Percentiles rank a stretch among this genome's conserved stretches.
phyloP scores from a whole-genome alignment of 2,329 filamentous ascomycete genomes.

The Aspergillus tubingensis region DNA sequence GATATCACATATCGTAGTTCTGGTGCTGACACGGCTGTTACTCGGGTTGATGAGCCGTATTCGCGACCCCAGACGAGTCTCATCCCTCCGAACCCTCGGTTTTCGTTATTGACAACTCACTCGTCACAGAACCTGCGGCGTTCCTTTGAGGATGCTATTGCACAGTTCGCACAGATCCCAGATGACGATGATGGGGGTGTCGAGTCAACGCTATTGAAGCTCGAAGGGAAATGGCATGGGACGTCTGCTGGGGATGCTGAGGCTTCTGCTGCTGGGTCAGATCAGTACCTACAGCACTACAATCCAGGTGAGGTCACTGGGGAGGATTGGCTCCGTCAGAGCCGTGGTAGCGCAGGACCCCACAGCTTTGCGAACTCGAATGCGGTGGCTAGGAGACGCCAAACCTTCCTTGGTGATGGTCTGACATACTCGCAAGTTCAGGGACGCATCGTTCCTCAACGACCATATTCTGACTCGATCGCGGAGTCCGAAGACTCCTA shows the following conservation, averaged over 20 bases:
- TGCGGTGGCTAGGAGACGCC: slow-evolving; percentile 22
- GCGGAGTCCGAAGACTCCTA: slow-evolving; percentile 72
- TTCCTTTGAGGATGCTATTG: slow-evolving; percentile 86
- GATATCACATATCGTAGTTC: slow-evolving; percentile 38
- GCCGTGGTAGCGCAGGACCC: not conserved
- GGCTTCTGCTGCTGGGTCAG: not conserved
- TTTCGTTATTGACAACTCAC: slow-evolving; percentile 52
- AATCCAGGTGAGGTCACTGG: not conserved
- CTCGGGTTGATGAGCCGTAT: slow-evolving; percentile 15
- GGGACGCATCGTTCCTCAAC: slow-evolving; percentile 31
- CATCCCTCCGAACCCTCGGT: slow-evolving; percentile 37
- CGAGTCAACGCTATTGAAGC: slow-evolving; percentile 86
- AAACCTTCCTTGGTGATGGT: slow-evolving; percentile 26
- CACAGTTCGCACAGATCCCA: slow-evolving; percentile 82
- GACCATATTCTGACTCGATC: slow-evolving; percentile 45
- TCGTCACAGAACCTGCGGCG: slow-evolving; percentile 60
- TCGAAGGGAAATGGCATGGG: slow-evolving; percentile 74
- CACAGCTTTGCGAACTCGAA: slow-evolving; percentile 16
- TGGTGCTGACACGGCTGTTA: slow-evolving; percentile 23
- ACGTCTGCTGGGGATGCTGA: slow-evolving; percentile 7
- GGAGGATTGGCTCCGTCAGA: slow-evolving; percentile 10
- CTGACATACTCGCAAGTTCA: slow-evolving; percentile 30
- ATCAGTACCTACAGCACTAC: not conserved
- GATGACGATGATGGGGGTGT: slow-evolving; percentile 88
- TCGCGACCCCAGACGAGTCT: slow-evolving; percentile 31